These are phyloP conservation scores for Typha latifolia DNA, from an alignment of 176 grass and related monocot species.

Conservation along the genomic window DNA sequence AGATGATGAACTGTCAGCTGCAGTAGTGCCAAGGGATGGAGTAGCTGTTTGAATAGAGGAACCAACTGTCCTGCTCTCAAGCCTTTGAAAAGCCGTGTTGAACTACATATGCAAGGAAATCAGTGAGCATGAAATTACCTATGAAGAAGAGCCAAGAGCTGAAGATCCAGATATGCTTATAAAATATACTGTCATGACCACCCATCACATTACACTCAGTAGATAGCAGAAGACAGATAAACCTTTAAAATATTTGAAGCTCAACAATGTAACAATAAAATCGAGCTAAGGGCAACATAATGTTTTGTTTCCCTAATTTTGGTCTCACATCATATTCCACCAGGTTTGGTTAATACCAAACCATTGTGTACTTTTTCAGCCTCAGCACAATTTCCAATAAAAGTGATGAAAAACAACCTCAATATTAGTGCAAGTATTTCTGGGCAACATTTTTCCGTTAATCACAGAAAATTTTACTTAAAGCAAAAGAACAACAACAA, in stretches of 20 bases:
- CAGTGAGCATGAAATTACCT: neutral
- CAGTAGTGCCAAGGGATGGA: conserved; percentile 26
- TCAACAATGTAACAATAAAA: neutral
- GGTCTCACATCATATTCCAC: neutral
- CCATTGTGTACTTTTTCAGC: too few relatives aligned
- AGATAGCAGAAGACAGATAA: neutral
- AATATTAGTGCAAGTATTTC: neutral
- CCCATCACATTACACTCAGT: too few relatives aligned
- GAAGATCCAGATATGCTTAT: too few relatives aligned
- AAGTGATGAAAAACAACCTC: too few relatives aligned
- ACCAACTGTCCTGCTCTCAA: conserved; percentile 48
- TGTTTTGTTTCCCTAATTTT: neutral
- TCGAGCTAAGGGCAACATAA: neutral
- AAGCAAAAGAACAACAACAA: too few relatives aligned
- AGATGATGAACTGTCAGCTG: conserved; percentile 35
- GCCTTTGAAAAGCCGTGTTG: conserved; percentile 64
- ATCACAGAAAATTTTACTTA: too few relatives aligned
- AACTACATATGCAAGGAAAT: conserved; percentile 40
- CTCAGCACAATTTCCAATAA: too few relatives aligned
- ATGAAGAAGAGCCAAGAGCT: too few relatives aligned
- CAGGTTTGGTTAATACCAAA: too few relatives aligned
- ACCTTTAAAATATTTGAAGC: neutral
- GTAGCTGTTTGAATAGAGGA: conserved; percentile 37
- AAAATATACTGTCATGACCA: too few relatives aligned
- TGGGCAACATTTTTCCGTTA: neutral